These are phyloP conservation scores for Pseudogymnoascus sp. DNA, from an alignment of 2,329 filamentous ascomycete species.

Conservation along the genomic window DNA sequence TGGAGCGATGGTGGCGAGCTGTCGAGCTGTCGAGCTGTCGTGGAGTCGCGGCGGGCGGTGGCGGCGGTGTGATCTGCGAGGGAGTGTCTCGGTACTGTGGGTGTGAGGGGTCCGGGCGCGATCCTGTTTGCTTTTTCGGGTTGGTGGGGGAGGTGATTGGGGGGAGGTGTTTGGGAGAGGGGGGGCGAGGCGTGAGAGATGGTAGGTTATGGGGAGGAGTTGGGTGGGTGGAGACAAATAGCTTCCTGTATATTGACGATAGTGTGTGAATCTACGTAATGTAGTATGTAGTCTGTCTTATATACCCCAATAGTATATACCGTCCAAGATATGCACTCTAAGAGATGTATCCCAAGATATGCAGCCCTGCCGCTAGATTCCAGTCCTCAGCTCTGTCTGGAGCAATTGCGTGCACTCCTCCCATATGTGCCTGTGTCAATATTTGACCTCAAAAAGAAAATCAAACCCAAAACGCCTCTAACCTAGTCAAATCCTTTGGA, in stretches of 20 bases:
- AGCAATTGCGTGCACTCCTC: background rate
- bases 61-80: background rate
- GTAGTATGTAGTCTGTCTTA: background rate
- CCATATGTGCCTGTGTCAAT: background rate
- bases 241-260: background rate
- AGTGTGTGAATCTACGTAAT: slow-evolving; percentile 2
- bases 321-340: background rate
- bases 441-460: background rate
- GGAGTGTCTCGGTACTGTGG: background rate
- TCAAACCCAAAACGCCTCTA: background rate
- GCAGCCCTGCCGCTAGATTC: background rate
- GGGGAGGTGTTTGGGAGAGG: background rate
- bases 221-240: background rate
- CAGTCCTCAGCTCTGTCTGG: background rate
- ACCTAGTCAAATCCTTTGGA: background rate
- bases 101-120: slow-evolving; percentile 1
- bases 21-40: no score
- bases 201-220: background rate
- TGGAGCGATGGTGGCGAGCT: background rate
- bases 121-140: background rate
- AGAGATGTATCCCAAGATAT: background rate
- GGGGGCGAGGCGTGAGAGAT: background rate
- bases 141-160: background rate
- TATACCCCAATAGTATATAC: background rate
- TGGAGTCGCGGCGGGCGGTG: background rate